Evolutionary conservation across 73 alveolate genomes (phyloP).

Genomic region (Durusdinium trenchii): DNA sequence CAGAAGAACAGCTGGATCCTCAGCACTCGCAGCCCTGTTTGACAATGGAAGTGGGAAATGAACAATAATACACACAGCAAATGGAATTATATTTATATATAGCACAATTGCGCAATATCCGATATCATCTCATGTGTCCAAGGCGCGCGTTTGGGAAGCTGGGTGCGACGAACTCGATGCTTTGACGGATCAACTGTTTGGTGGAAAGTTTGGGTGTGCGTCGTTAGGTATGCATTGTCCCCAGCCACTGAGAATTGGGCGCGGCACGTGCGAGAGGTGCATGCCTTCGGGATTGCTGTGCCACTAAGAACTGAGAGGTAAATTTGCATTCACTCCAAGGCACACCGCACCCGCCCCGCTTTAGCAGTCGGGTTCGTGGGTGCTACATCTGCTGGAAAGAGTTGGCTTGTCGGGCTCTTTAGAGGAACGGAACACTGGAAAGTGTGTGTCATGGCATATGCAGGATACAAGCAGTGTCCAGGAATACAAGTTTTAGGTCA

Average conservation of each 20-base stretch:
- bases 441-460: not conserved
- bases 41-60: no score
- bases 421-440: not conserved
- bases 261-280: slow-evolving; percentile 78
- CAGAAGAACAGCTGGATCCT: slow-evolving; percentile 7
- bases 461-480: not conserved
- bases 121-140: no score
- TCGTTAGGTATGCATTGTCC: slow-evolving; percentile 55
- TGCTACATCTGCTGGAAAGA: slow-evolving; percentile 86
- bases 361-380: slow-evolving; percentile 72
- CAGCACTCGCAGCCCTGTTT: no score
- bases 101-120: no score
- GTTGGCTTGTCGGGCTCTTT: slow-evolving; percentile 48
- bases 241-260: slow-evolving; percentile 91
- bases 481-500: not conserved
- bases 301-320: not conserved
- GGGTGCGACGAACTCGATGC: slow-evolving; percentile 6
- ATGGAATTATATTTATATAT: no score
- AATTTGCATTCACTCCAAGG: not conserved
- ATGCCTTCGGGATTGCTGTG: not conserved
- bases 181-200: no score
- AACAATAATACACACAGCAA: no score
- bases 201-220: not conserved
- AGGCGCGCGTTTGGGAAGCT: slow-evolving; percentile 68
- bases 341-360: slow-evolving; percentile 61